A percentile compares a stretch with the other conserved stretches of the same genome.
phyloP scores from a whole-genome alignment of 106 monocot species.

The Acorus gramineus region DNA sequence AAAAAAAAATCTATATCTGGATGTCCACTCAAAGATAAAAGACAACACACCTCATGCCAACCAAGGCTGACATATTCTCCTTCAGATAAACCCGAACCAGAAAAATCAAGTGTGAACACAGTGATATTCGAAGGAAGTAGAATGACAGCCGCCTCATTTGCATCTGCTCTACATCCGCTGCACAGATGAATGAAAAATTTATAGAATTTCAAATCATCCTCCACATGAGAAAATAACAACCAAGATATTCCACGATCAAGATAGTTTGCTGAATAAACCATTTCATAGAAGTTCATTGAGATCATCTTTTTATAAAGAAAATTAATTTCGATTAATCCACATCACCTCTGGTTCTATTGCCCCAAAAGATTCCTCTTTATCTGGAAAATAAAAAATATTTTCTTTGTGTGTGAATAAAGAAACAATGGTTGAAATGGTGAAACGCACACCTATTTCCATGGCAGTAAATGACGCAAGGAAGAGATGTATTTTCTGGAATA shows the following conservation, averaged over 20 bases:
- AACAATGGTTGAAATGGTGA: constrained; percentile 1
- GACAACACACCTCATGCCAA: constrained; percentile 62
- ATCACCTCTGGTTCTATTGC: no score
- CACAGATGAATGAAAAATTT: constrained; percentile 3
- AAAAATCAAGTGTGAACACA: constrained; percentile 77
- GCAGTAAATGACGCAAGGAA: constrained; percentile 97
- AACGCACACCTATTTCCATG: constrained; percentile 83
- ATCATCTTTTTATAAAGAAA: no score
- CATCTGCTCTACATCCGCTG: constrained; percentile 90
- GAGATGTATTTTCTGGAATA: constrained; percentile 51
- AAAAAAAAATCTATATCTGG: background rate
- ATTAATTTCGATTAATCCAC: no score
- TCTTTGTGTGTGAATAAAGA: background rate
- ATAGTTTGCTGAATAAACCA: no score
- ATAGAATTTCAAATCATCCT: no score
- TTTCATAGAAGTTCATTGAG: no score
- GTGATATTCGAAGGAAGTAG: constrained; percentile 83
- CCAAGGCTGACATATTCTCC: constrained; percentile 89
- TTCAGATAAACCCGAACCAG: constrained; percentile 67
- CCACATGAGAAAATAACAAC: no score
- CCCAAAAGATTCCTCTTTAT: no score
- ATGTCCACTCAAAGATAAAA: constrained; percentile 1
- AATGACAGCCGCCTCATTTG: constrained; percentile 73
- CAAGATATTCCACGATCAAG: no score
- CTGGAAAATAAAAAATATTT: no score